phyloP scores from a whole-genome alignment of 1,139 yeast species.

The Yamadazyma diospyri region DNA sequence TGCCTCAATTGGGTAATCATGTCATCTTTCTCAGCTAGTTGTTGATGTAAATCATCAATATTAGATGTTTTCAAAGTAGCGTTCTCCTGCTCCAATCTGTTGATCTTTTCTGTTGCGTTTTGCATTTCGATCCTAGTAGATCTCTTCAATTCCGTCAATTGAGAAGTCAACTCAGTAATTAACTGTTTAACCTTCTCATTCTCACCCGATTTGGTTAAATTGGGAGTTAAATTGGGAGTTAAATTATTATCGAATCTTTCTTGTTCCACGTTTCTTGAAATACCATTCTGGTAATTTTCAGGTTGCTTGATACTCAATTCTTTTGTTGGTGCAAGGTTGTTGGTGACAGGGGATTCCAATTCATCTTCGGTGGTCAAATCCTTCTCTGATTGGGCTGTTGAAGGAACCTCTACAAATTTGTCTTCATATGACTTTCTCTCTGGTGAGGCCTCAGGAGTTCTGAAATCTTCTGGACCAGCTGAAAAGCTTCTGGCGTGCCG shows the following conservation, averaged over 20 bases:
- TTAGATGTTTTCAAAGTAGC: conserved; percentile 20
- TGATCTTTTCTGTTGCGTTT: conserved; percentile 50
- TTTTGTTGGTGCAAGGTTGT: background rate
- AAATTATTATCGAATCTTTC: conserved; percentile 13
- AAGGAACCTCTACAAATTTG: conserved; percentile 29
- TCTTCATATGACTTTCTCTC: conserved; percentile 21
- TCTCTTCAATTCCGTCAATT: conserved; percentile 42
- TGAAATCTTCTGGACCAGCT: conserved; percentile 42
- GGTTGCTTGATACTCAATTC: too few relatives aligned
- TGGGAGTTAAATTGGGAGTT: conserved; percentile 13
- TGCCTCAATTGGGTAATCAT: conserved; percentile 35
- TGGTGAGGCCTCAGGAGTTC: conserved; percentile 41
- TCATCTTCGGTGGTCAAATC: conserved; percentile 19
- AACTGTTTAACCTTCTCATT: conserved; percentile 30
- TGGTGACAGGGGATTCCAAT: conserved; percentile 6
- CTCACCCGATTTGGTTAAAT: conserved; percentile 10
- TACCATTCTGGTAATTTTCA: conserved; percentile 7
- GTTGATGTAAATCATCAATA: conserved; percentile 19
- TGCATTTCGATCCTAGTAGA: conserved; percentile 51
- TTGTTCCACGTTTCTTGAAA: conserved; percentile 7
- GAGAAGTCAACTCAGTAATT: conserved; percentile 43
- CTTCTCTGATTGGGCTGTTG: conserved; percentile 22
- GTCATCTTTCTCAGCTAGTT: conserved; percentile 31
- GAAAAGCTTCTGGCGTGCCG: conserved; percentile 40
- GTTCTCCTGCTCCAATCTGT: conserved; percentile 45